Evolutionary conservation across 768 basidiomycete genomes (phyloP).

Genomic region (Leccinum disarticulatum): DNA sequence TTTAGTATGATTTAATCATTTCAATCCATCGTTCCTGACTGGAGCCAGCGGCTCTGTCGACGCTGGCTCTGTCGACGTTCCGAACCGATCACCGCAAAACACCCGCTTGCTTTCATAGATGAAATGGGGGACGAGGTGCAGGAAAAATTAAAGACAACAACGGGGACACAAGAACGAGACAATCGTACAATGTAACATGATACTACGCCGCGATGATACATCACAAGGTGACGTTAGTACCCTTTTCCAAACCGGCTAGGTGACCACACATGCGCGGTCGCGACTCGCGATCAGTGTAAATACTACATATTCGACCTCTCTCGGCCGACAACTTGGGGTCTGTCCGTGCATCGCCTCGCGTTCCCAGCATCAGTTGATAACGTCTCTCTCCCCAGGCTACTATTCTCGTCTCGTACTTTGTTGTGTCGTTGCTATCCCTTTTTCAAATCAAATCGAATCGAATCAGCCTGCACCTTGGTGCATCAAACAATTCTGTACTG

Average conservation of each 20-base stretch:
- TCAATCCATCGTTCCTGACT: neutral
- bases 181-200: neutral
- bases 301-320: neutral
- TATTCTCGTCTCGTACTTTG: neutral
- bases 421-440: neutral
- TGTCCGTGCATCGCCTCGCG: neutral
- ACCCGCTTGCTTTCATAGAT: neutral
- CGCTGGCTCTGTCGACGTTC: neutral
- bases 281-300: neutral
- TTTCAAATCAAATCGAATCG: neutral
- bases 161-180: neutral
- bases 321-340: neutral
- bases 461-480: neutral
- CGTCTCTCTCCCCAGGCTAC: neutral
- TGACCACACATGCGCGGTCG: neutral
- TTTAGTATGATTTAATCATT: neutral
- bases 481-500: neutral
- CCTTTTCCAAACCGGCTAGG: neutral
- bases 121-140: neutral
- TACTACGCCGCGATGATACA: neutral
- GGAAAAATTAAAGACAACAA: neutral
- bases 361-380: neutral
- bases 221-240: neutral
- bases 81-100: neutral
- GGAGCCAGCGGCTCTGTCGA: neutral